Base-by-base conservation (phyloP, 2,329 filamentous ascomycete genomes). In the Botrytis elliptica region DNA sequence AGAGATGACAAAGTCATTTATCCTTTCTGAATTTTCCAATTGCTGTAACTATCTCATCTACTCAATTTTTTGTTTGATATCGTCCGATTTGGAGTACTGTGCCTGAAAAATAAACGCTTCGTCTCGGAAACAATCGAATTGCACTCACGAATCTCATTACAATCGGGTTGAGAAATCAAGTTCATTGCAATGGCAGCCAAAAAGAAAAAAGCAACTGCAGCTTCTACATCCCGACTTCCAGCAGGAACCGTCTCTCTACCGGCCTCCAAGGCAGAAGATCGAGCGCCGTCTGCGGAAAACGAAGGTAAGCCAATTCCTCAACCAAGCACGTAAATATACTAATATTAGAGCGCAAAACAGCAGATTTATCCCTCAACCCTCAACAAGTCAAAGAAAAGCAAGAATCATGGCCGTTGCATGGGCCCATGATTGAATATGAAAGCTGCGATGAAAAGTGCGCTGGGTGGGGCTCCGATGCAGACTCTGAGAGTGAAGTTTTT, bases 71-170 rank as follows among this genome's bases (percentile, higher is more conserved):
- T 55, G 8, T 40, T 3, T 9, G 22, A 10, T 38, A 12, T 55
- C 18, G 9, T 42, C 46, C 25, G 2, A 55, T 55, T 25, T 40
- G 7, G 3, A 8, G 1, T 18, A 6, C 14, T 29, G 1, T 20
- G n/a, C 4, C 22, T 3, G 12, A 9, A 7, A 49, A 20, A 4
- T 14, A 20, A 14, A 44, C 12, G 14, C 1, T 6, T n/a, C 12
- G 7, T 3, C 12, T 0, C 5, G 7, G 25, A n/a, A 55, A 55
- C 12, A 3, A n/a, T 16, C 12, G 12, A n/a, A 29, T 4, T 29
- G 3, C 12, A 29, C 49, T 14, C 1, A n/a, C 1, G 38, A 25
- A 7, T 7, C 4, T 7, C 14, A 0, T n/a, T n/a, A 3, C 0
- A 8, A 29, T 55, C 3, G 29, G 14, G 33, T 20, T 1, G n/a